Evolutionary conservation across 192 early-diverging fungal species (phyloP).

Genomic region (Linderina pennispora): DNA sequence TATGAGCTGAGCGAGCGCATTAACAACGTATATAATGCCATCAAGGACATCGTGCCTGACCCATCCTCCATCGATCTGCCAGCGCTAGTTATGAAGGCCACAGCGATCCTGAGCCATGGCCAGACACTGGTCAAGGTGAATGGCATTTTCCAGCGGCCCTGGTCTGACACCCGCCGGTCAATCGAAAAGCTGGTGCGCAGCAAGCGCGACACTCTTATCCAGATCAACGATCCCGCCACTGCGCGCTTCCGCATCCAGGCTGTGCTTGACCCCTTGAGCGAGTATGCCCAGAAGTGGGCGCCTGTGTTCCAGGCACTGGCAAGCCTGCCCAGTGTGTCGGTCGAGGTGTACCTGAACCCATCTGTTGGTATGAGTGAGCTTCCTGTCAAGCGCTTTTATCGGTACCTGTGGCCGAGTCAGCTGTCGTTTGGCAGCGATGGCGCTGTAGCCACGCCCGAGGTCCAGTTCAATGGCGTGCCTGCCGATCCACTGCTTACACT

Average conservation of each 20-base stretch:
- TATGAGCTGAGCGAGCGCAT: constrained; percentile 55
- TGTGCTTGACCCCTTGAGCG: constrained; percentile 73
- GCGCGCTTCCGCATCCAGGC: constrained; percentile 45
- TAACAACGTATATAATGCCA: constrained; percentile 11
- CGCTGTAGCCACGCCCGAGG: constrained; percentile 36
- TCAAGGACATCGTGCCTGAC: constrained; percentile 6
- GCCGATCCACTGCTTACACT: constrained; percentile 77
- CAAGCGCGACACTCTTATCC: background rate
- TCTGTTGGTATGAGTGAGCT: constrained; percentile 48
- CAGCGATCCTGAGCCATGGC: constrained; percentile 19
- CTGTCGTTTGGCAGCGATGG: constrained; percentile 58
- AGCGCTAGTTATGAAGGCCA: constrained; percentile 8
- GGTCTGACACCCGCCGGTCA: constrained; percentile 1
- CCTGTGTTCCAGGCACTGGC: constrained; percentile 65
- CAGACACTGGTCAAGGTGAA: constrained; percentile 6
- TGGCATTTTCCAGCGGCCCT: constrained; percentile 15
- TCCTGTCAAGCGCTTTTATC: constrained; percentile 85
- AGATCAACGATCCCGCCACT: constrained; percentile 1
- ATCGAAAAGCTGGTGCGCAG: constrained; percentile 9
- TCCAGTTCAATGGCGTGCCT: constrained; percentile 71
- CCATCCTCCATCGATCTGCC: background rate
- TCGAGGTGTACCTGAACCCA: constrained; percentile 70
- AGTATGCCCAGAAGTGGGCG: constrained; percentile 72
- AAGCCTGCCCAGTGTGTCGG: constrained; percentile 53
- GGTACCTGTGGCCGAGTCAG: constrained; percentile 66